A percentile compares a stretch with the other conserved stretches of the same genome.
phyloP scores from a whole-genome alignment of 768 basidiomycete species.

The Hydnomerulius pinastri region DNA sequence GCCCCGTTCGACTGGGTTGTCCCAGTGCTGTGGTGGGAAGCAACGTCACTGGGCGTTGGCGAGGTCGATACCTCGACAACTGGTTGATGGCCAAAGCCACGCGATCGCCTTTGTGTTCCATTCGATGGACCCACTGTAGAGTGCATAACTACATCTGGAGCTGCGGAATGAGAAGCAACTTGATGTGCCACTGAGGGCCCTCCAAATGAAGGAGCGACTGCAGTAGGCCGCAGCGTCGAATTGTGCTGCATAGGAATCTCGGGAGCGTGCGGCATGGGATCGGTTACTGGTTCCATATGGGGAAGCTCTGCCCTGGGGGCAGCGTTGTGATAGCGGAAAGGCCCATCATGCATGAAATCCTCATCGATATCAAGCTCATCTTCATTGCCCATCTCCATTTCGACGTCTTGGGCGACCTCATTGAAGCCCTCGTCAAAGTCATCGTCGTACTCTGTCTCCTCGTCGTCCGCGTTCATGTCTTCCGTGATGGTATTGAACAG shows the following conservation, averaged over 20 bases:
- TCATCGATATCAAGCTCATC: slow-evolving; percentile 50
- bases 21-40: slow-evolving; percentile 53
- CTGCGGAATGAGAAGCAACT: slow-evolving; percentile 5
- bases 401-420: slow-evolving; percentile 30
- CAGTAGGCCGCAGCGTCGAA: slow-evolving; percentile 25
- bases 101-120: slow-evolving; percentile 39
- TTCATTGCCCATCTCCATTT: slow-evolving; percentile 37
- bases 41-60: slow-evolving; percentile 61
- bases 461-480: slow-evolving; percentile 61
- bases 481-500: slow-evolving; percentile 76
- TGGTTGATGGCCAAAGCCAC: slow-evolving; percentile 51
- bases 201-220: slow-evolving; percentile 10
- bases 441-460: slow-evolving; percentile 67
- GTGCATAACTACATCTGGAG: slow-evolving; percentile 33
- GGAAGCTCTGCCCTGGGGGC: slow-evolving; percentile 10
- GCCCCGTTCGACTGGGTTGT: slow-evolving; percentile 58
- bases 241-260: slow-evolving; percentile 34
- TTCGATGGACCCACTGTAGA: slow-evolving; percentile 38
- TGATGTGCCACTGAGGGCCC: slow-evolving; percentile 3
- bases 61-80: slow-evolving; percentile 63
- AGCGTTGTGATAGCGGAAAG: slow-evolving; percentile 27
- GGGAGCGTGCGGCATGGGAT: slow-evolving; percentile 14
- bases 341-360: slow-evolving; percentile 36
- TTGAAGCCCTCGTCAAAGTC: slow-evolving; percentile 38
- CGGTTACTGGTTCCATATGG: slow-evolving; percentile 10